These are phyloP conservation scores for Knoxia roxburghii DNA, from an alignment of 257 asterid genomes.

Conservation along the genomic window DNA sequence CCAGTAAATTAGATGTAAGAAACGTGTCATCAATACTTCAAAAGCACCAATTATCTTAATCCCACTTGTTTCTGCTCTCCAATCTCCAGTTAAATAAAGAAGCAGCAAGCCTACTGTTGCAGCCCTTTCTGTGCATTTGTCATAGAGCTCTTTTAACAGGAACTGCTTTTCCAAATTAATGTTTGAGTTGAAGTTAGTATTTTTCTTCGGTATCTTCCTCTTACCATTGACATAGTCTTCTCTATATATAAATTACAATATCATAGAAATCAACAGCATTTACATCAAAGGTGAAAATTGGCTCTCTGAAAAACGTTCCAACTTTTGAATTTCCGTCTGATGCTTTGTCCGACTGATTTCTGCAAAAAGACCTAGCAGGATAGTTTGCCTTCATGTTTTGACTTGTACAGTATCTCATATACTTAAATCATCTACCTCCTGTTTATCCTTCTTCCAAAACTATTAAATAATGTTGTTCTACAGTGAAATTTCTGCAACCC, in stretches of 20 bases:
- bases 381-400: neutral
- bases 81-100: neutral
- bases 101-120: neutral
- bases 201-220: neutral
- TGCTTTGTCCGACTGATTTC: neutral
- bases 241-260: neutral
- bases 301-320: neutral
- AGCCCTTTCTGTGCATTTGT: neutral
- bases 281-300: neutral
- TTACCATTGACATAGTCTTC: neutral
- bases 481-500: no score
- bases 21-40: neutral
- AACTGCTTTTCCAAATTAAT: neutral
- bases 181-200: neutral
- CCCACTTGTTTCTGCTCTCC: neutral
- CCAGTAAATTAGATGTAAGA: neutral
- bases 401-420: neutral
- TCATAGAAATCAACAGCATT: neutral
- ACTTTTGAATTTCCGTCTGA: neutral
- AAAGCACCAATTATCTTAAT: neutral
- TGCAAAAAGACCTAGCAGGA: neutral
- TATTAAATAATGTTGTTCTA: neutral
- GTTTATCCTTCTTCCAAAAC: neutral
- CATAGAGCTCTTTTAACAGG: neutral
- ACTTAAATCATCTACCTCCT: neutral